Conservation (phyloP, 2,329 filamentous ascomycete genomes). For the Penicillium polonicum region DNA sequence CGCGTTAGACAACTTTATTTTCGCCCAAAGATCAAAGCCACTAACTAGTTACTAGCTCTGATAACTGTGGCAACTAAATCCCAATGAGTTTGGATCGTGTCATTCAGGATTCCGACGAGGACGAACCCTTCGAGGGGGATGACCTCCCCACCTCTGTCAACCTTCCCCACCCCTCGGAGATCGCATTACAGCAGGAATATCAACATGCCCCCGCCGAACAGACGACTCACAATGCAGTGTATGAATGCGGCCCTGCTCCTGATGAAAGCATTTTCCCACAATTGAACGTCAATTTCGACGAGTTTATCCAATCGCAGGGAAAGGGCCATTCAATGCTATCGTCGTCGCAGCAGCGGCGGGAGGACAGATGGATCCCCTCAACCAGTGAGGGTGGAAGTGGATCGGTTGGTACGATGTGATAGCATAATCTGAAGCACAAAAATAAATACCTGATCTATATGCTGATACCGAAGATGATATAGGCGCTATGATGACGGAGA, state of each 20-base stretch:
- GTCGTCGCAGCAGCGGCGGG: constrained; percentile 35
- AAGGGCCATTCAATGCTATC: constrained; percentile 17
- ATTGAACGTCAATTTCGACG: constrained; percentile 38
- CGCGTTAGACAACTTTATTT: constrained; percentile 15
- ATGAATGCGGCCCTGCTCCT: constrained; percentile 2
- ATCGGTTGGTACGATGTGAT: constrained; percentile 31
- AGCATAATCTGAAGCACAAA: background rate
- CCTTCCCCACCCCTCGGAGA: constrained; percentile 20
- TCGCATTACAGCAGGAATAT: constrained; percentile 11
- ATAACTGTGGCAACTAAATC: background rate
- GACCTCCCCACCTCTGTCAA: constrained; percentile 23
- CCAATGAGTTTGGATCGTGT: constrained; percentile 40
- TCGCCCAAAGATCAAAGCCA: background rate
- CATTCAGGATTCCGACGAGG: constrained; percentile 49
- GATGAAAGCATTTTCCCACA: constrained; percentile 19
- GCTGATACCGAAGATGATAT: background rate
- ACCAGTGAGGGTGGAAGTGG: constrained; percentile 25
- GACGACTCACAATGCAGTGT: constrained; percentile 4
- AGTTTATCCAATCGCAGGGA: constrained; percentile 38
- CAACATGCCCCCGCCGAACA: constrained; percentile 14
- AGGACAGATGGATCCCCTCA: constrained; percentile 37
- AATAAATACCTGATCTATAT: background rate
- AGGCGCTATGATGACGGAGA: constrained; percentile 38
- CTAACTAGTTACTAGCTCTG: background rate
- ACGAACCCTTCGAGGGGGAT: constrained; percentile 35